phyloP scores from a whole-genome alignment of 192 early-diverging fungal species.

The Phycomyces blakesleeanus region DNA sequence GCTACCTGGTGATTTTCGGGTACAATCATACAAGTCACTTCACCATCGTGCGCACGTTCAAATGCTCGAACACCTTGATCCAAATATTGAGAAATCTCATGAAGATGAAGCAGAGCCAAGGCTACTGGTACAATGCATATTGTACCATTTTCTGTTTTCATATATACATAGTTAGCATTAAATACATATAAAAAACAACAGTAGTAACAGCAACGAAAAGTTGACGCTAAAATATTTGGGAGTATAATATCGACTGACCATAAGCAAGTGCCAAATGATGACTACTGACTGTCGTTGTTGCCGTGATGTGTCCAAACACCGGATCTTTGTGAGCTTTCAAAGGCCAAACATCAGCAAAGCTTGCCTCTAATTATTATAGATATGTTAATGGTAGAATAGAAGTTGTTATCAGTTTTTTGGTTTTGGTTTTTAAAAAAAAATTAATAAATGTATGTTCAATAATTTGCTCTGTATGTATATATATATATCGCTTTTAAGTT shows the following conservation, averaged over 20 bases:
- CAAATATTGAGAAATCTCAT: slow-evolving; percentile 16
- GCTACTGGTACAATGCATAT: slow-evolving; percentile 54
- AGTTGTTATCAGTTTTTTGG: background rate
- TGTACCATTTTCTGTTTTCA: slow-evolving; percentile 52
- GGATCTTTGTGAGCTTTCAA: slow-evolving; percentile 14
- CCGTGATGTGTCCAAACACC: slow-evolving; percentile 36
- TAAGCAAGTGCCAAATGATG: slow-evolving; percentile 62
- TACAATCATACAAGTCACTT: slow-evolving; percentile 58
- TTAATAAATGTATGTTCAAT: too few relatives aligned
- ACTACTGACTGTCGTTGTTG: slow-evolving; percentile 48
- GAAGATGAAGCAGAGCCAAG: slow-evolving; percentile 34
- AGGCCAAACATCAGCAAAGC: slow-evolving; percentile 36
- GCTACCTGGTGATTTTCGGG: slow-evolving; percentile 37
- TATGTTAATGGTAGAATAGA: background rate
- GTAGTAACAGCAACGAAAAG: too few relatives aligned
- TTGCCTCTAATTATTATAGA: slow-evolving; percentile 21
- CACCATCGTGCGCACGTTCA: slow-evolving; percentile 51
- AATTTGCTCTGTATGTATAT: too few relatives aligned
- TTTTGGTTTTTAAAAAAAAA: background rate
- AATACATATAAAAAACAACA: slow-evolving; percentile 3
- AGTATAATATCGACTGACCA: slow-evolving; percentile 56
- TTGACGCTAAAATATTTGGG: too few relatives aligned
- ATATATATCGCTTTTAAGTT: too few relatives aligned
- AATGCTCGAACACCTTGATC: slow-evolving; percentile 20
- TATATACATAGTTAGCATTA: background rate